Base-by-base conservation (phyloP, 768 basidiomycete species). In the Tricholoma matsutake region DNA sequence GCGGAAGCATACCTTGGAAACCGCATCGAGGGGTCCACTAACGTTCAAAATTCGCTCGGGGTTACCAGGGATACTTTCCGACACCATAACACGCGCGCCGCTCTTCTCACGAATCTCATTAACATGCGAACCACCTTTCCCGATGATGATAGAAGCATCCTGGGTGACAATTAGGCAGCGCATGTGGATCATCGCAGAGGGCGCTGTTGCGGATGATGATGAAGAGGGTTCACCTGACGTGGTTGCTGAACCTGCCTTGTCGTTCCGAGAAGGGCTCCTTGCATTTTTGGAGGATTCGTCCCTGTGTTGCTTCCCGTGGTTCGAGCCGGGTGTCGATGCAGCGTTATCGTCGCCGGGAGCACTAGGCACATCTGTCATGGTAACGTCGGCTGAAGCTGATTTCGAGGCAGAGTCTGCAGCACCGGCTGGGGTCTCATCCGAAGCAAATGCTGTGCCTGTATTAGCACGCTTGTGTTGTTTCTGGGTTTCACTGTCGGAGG, bases 21-120 rank as follows among this genome's bases (percentile, higher is more conserved):
- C 97, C n/a, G 97, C 96, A 69, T 99, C 97, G 55, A 99, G 83
- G 20, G 95, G 90, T 2, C 97, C 97, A 65, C 90, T 94, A 63
- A 99, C 96, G 71, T 96, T 96, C 67, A 99, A 80, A 65, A 99
- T 98, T 51, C 97, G 88, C 77, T 99, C 97, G n/a, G 97, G 97
- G 72, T 98, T 98, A 8, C 96, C 96, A 3, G 97, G 94, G 62
- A 98, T 98, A 71, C 94, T 94, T 78, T 99, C 97, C 18, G 95
- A 98, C 52, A 99, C 94, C 81, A 95, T 92, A 67, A 98, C 94
- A 54, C 94, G 84, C 13, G 96, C 96, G 47, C 94, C 94, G 65
- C 93, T 95, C 81, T 96, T 97, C 75, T 98, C 97, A 63, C 97
- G 83, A 64, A 99, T 98, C 76, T 99, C 97, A 69, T 97, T 98